phyloP scores from a whole-genome alignment of 768 basidiomycete genomes.

The Neoboletus brunneissimus region DNA sequence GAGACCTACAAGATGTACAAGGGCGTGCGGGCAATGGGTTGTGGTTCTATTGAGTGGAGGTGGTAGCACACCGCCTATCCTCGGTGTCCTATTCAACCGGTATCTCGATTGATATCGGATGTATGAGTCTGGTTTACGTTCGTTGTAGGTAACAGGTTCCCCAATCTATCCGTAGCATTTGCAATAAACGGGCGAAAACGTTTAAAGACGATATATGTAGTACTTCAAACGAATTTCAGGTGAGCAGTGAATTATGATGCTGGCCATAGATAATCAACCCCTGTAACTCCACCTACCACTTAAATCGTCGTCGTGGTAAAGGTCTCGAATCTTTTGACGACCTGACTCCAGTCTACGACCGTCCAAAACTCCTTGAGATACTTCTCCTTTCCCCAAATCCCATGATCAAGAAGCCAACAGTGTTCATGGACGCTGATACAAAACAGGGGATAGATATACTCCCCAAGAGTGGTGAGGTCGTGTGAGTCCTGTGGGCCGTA shows the following conservation, averaged over 20 bases:
- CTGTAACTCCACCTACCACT: conserved; percentile 3
- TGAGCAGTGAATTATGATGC: conserved; percentile 25
- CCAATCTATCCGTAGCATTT: background rate
- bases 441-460: conserved; percentile 68
- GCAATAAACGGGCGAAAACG: background rate
- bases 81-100: background rate
- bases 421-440: conserved; percentile 81
- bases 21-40: conserved; percentile 65
- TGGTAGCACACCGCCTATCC: conserved; percentile 19
- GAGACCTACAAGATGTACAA: conserved; percentile 91
- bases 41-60: conserved; percentile 33
- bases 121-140: background rate
- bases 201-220: conserved; percentile 15
- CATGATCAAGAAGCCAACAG: conserved; percentile 85
- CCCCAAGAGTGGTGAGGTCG: conserved; percentile 40
- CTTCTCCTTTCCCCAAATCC: conserved; percentile 87
- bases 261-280: conserved; percentile 5
- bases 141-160: background rate
- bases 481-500: conserved; percentile 17
- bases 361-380: conserved; percentile 85
- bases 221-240: conserved; percentile 11
- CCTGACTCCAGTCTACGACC: conserved; percentile 74
- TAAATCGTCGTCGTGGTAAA: conserved; percentile 17
- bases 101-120: background rate
- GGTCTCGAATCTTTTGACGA: conserved; percentile 34